phyloP scores from a whole-genome alignment of 2,329 filamentous ascomycete genomes.

The Xylaria multiplex region DNA sequence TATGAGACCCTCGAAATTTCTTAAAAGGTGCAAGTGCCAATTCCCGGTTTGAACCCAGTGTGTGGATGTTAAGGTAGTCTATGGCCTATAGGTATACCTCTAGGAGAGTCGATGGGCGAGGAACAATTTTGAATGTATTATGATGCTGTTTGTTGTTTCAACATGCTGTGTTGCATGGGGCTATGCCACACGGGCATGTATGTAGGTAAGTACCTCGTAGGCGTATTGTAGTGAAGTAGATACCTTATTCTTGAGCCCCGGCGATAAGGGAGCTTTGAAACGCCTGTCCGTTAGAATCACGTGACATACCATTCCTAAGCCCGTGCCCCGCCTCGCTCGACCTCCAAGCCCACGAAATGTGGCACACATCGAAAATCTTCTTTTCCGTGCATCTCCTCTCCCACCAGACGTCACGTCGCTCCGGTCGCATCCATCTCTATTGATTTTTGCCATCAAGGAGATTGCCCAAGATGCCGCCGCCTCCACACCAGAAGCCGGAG shows the following conservation, averaged over 20 bases:
- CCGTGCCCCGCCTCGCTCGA: constrained; percentile 46
- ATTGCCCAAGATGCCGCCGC: constrained; percentile 76
- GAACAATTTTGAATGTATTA: too few relatives aligned
- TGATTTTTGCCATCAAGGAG: constrained; percentile 45
- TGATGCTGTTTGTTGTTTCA: too few relatives aligned
- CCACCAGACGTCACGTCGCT: constrained; percentile 34
- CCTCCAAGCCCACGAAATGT: constrained; percentile 47
- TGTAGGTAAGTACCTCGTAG: too few relatives aligned
- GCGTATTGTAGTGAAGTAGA: too few relatives aligned
- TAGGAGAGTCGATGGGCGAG: too few relatives aligned
- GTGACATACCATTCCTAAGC: constrained; percentile 40
- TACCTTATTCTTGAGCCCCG: too few relatives aligned
- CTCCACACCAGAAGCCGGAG: constrained; percentile 96
- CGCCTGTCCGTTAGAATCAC: constrained; percentile 30
- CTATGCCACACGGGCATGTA: too few relatives aligned
- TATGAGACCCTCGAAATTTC: not conserved
- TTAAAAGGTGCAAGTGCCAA: not conserved
- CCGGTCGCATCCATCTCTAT: constrained; percentile 45
- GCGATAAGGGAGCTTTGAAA: too few relatives aligned
- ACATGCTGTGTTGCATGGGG: too few relatives aligned
- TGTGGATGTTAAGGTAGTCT: too few relatives aligned
- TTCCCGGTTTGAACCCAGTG: too few relatives aligned
- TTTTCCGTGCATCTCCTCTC: constrained; percentile 40
- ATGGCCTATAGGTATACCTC: too few relatives aligned
- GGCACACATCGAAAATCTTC: constrained; percentile 50